Conservation (phyloP, 768 basidiomycete species). For the Dioszegia crocea region DNA sequence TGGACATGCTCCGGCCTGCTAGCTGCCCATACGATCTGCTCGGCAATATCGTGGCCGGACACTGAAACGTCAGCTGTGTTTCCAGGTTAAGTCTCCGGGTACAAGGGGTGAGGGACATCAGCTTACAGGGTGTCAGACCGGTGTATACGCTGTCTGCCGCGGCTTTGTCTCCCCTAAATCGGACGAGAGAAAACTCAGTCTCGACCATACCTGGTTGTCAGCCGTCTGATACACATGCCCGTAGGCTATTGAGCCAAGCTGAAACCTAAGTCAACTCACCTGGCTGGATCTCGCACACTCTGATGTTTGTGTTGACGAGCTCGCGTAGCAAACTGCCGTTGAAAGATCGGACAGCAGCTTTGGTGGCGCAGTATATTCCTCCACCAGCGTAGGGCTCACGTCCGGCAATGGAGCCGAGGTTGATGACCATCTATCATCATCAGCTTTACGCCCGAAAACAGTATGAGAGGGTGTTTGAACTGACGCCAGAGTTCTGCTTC, state of each 20-base stretch:
- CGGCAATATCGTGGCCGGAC: constrained; percentile 80
- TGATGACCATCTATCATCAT: constrained; percentile 67
- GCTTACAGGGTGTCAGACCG: constrained; percentile 77
- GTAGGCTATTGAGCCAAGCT: too few species aligned
- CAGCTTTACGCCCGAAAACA: neutral
- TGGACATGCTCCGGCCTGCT: constrained; percentile 88
- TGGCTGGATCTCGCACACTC: constrained; percentile 92
- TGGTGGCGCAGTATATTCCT: constrained; percentile 79
- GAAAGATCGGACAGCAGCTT: constrained; percentile 70
- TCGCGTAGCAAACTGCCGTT: constrained; percentile 75
- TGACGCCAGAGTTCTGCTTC: constrained; percentile 44
- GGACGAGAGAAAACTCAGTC: constrained; percentile 79
- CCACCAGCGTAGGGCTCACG: constrained; percentile 80
- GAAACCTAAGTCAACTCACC: constrained; percentile 54
- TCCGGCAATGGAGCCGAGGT: constrained; percentile 89
- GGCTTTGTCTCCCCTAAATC: constrained; percentile 76
- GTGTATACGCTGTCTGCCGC: constrained; percentile 87
- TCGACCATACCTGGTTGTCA: constrained; percentile 63
- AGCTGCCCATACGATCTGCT: constrained; percentile 97
- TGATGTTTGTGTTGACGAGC: constrained; percentile 84
- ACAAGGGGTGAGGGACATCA: too few species aligned
- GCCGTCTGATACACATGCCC: neutral
- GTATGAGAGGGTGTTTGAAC: constrained; percentile 30
- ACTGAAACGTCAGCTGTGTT: constrained; percentile 54
- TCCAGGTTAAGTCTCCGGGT: too few species aligned